These are phyloP conservation scores for Komagataella populi DNA, from an alignment of 805 yeast species.

Conservation along the genomic window DNA sequence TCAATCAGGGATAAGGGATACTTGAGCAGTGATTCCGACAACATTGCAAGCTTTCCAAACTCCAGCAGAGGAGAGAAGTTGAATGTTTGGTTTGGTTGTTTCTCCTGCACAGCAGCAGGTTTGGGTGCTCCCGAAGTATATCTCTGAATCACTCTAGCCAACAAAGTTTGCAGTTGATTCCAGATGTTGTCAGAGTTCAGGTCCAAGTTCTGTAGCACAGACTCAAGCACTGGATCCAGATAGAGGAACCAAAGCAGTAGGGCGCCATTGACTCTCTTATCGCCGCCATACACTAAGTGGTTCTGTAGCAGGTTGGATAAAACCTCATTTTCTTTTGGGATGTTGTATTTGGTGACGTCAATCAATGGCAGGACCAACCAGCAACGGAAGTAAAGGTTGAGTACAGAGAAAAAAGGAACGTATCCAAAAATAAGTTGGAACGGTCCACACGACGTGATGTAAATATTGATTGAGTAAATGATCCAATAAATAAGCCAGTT, in stretches of 20 bases:
- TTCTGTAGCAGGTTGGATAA: conserved; percentile 5
- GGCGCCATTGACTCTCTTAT: conserved; percentile 19
- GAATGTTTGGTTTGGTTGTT: neutral
- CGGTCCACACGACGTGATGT: conserved; percentile 2
- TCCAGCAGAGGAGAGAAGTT: neutral
- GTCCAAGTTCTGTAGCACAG: conserved; percentile 10
- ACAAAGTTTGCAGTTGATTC: conserved; percentile 3
- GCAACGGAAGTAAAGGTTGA: conserved; percentile 30
- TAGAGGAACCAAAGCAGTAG: conserved; percentile 21
- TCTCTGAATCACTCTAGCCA: neutral
- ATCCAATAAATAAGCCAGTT: conserved; percentile 55
- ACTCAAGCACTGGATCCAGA: conserved; percentile 22
- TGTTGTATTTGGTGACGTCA: conserved; percentile 1
- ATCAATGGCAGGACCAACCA: conserved; percentile 47
- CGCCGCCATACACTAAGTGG: conserved; percentile 3
- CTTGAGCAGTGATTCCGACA: neutral
- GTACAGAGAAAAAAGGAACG: conserved; percentile 42
- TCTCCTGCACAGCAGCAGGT: neutral
- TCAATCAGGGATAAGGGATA: neutral
- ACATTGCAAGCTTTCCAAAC: neutral
- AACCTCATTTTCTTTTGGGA: neutral
- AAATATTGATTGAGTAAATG: conserved; percentile 28
- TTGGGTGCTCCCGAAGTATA: neutral
- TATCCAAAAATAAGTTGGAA: conserved; percentile 26
- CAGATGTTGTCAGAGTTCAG: conserved; percentile 3